Base-by-base conservation (phyloP, 2,329 filamentous ascomycete genomes). In the Epichloe sibirici region DNA sequence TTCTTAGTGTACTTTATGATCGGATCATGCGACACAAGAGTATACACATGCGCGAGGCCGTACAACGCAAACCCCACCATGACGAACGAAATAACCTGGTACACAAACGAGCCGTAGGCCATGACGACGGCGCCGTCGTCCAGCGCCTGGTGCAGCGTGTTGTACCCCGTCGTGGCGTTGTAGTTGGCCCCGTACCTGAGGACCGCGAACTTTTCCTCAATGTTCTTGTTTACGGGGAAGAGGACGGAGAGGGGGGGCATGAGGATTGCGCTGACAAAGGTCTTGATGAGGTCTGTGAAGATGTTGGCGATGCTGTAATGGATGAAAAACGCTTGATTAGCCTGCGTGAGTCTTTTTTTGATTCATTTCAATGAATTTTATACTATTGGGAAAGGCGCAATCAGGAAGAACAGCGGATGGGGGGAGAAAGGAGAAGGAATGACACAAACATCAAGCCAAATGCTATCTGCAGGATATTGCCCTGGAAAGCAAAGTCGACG, bases 391-490 rank as follows among this genome's bases (percentile, higher is more conserved):
- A 31, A 11, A 9, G 28, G 8, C 28, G 28, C 28, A 4, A 11
- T 8, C 3, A 11, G 28, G 28, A 31, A 31, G 8, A 31, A 31
- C 8, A 31, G 3, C 28, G 28, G 28, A 31, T 31, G 28, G 28
- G 28, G 3, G 28, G 2, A 31, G 8, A 31, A 31, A 9, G 28
- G 28, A 31, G 8, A 31, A 11, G 28, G 28, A 31, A 31, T 31
- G 8, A n/a, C 13, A 67, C 73, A 65, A 62, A 86, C 83, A 89
- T 88, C 57, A 88, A 70, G 58, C 85, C 85, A 59, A 88, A 82
- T 15, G 85, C 85, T 54, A 89, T 85, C 65, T 88, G 82, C 28
- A 89, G 74, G 47, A 88, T 85, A 59, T 88, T 88, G 53, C 86
- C 85, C 57, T 85, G 79, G 51, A 87, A 77, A 0, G 83, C 84